phyloP scores from a whole-genome alignment of 306 rosid genomes.

The Acacia melanoxylon region DNA sequence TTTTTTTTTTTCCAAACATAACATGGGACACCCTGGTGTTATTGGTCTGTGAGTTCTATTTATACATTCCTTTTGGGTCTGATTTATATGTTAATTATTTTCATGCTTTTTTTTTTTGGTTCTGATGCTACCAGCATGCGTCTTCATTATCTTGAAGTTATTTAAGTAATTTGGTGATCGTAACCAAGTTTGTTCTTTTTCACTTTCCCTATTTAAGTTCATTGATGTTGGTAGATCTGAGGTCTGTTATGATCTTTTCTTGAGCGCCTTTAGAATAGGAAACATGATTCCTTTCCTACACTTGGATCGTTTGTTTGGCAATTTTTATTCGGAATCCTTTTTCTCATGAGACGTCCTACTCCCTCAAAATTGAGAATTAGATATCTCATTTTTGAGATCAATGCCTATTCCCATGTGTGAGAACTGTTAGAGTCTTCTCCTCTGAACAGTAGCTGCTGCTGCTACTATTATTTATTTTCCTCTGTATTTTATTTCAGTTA shows the following conservation, averaged over 20 bases:
- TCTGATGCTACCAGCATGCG: neutral
- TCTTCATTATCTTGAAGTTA: neutral
- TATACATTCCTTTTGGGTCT: neutral
- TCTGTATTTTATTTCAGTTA: too few relatives aligned
- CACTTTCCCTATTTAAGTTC: too few relatives aligned
- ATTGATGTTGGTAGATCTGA: neutral
- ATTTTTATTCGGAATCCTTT: neutral
- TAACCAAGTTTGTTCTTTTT: neutral
- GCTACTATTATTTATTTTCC: too few relatives aligned
- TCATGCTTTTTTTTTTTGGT: neutral
- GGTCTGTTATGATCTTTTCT: neutral
- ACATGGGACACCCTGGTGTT: neutral
- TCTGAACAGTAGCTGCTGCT: too few relatives aligned
- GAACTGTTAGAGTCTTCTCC: too few relatives aligned
- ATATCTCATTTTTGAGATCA: too few relatives aligned
- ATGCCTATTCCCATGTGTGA: too few relatives aligned
- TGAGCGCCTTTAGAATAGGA: neutral
- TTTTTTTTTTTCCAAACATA: neutral
- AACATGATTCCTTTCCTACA: neutral
- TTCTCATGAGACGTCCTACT: neutral
- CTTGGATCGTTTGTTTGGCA: neutral
- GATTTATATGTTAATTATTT: conserved; percentile 1
- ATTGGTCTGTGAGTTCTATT: conserved; percentile 13
- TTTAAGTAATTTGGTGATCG: neutral
- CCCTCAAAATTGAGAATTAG: neutral